Evolutionary conservation across 2,329 filamentous ascomycete species (phyloP).

Genomic region (Didymella lethalis): DNA sequence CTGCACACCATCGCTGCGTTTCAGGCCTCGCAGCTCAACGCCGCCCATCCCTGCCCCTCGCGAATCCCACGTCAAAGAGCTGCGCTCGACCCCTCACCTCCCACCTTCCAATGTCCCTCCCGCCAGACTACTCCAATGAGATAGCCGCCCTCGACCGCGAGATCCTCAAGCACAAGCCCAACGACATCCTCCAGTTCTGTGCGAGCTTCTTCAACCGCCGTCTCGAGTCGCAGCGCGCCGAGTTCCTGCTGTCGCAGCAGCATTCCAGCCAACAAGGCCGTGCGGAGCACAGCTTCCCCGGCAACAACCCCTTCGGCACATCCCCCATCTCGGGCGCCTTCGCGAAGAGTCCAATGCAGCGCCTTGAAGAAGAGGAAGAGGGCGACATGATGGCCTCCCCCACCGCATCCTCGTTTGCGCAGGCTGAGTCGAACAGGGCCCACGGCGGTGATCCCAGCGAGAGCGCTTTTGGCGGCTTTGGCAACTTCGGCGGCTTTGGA

Average conservation of each 20-base stretch:
- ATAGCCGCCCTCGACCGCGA: slow-evolving; percentile 70
- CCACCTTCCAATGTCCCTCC: slow-evolving; percentile 50
- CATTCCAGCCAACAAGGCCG: slow-evolving; percentile 54
- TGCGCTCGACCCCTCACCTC: slow-evolving; percentile 48
- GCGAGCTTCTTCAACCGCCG: slow-evolving; percentile 72
- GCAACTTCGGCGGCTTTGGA: slow-evolving; percentile 45
- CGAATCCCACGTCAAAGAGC: slow-evolving; percentile 50
- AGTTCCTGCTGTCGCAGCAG: slow-evolving; percentile 61
- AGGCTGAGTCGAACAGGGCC: slow-evolving; percentile 52
- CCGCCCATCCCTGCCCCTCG: slow-evolving; percentile 48
- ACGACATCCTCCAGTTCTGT: slow-evolving; percentile 74
- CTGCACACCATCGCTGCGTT: slow-evolving; percentile 39
- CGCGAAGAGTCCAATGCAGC: slow-evolving; percentile 61
- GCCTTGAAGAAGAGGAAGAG: slow-evolving; percentile 83
- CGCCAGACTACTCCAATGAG: slow-evolving; percentile 61
- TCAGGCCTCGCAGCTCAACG: slow-evolving; percentile 37
- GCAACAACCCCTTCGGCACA: slow-evolving; percentile 77
- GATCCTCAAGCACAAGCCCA: slow-evolving; percentile 64
- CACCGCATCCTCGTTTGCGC: slow-evolving; percentile 61
- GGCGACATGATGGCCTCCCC: slow-evolving; percentile 78
- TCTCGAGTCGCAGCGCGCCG: slow-evolving; percentile 69
- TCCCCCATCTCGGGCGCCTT: slow-evolving; percentile 53
- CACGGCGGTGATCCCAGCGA: slow-evolving; percentile 31
- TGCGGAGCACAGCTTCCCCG: slow-evolving; percentile 78
- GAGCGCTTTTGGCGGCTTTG: slow-evolving; percentile 51